Conservation (phyloP, 352 stramenopile species). For the Phytophthora sp. region DNA sequence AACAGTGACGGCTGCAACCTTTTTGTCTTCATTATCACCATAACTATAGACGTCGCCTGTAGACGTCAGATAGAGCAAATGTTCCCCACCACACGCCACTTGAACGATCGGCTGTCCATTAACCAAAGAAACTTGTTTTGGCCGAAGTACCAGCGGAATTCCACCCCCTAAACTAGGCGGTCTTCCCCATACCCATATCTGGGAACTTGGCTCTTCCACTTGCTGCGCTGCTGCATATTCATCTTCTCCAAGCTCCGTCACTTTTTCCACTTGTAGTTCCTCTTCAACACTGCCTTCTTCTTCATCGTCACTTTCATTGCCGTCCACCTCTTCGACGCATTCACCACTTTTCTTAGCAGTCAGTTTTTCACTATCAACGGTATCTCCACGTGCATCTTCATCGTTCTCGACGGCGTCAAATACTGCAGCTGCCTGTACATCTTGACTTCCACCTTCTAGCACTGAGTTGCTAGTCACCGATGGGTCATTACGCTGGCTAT, state of each 20-base stretch:
- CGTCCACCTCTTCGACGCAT: conserved; percentile 24
- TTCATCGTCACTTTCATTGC: conserved; percentile 37
- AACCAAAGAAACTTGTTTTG: conserved; percentile 59
- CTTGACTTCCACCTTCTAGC: background rate
- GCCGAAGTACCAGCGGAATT: conserved; percentile 64
- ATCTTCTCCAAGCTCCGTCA: background rate
- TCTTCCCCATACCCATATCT: conserved; percentile 77
- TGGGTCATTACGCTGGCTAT: background rate
- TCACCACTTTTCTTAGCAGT: background rate
- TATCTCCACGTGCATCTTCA: background rate
- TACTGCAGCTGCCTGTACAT: background rate
- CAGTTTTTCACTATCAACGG: background rate
- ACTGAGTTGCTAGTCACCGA: background rate
- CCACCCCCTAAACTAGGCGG: conserved; percentile 59
- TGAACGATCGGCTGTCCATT: conserved; percentile 71
- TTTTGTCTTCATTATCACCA: conserved; percentile 73
- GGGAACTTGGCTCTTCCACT: conserved; percentile 35
- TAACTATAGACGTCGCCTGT: conserved; percentile 84
- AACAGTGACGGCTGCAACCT: conserved; percentile 26
- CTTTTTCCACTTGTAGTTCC: conserved; percentile 6
- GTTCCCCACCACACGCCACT: conserved; percentile 78
- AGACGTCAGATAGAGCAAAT: conserved; percentile 77
- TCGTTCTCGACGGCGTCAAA: background rate
- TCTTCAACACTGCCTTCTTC: conserved; percentile 27
- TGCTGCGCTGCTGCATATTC: conserved; percentile 1